Base-by-base conservation (phyloP, 768 basidiomycete species). In the Trametes villosa region DNA sequence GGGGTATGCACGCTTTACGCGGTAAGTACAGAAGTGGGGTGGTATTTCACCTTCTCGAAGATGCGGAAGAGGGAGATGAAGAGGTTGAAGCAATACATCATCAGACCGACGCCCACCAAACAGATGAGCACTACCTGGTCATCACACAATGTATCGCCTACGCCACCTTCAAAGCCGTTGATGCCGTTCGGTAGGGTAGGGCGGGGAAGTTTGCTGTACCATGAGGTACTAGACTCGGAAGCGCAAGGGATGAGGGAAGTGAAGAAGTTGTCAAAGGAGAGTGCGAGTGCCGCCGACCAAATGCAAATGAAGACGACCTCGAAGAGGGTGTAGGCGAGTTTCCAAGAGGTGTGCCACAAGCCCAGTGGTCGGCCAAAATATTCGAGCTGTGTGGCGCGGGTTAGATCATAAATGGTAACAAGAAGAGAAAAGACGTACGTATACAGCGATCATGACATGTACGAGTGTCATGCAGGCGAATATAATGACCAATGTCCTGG, bases 281-380 rank as follows among this genome's bases (percentile, higher is more conserved):
- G 87, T 18, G 92, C 92, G 54, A 96, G 81, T 17, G 90, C 87
- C 31, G 92, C 91, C 58, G 92, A 93, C 93, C 94, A 96, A n/a
- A 89, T 85, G 74, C 94, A 96, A 66, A 94, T 94, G 72, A 93
- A 94, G 55, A 93, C 79, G 45, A 94, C 89, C 78, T 96, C 95
- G 46, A 86, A 82, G 31, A 96, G 83, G 8, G 94, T 96, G 69
- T 95, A 88, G 3, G 89, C 85, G 36, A 95, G 83, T 74, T 96
- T 96, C 50, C 80, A 86, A 31, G 92, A 92, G 31, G 94, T 94
- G 52, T 84, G 82, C 95, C 95, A 96, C 30, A 96, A 78, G n/a
- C 94, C 95, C 24, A 96, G 77, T 7, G 95, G 94, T 34, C 89
- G 86, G 40, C 94, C 91, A 69, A 95, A 95, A 75, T 97, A 97